Conservation (phyloP, 2,329 filamentous ascomycete species). For the Arthrobotrys iridis region DNA sequence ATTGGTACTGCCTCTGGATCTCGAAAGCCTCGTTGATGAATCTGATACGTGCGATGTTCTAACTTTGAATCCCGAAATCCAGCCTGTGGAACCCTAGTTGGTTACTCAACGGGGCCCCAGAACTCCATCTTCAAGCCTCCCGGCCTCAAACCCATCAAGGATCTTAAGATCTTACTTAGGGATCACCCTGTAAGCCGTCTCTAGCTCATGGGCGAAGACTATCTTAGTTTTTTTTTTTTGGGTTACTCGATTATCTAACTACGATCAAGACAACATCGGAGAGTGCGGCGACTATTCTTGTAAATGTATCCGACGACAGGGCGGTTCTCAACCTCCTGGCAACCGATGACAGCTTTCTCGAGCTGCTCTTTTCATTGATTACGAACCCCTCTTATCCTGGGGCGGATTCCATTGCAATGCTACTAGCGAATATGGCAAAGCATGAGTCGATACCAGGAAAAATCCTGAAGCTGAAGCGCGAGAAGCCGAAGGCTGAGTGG, state of each 20-base stretch:
- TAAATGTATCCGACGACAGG: constrained; percentile 82
- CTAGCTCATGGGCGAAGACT: background rate
- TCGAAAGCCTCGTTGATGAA: background rate
- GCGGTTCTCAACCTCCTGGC: constrained; percentile 78
- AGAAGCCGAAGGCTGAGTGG: constrained; percentile 73
- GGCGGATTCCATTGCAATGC: constrained; percentile 86
- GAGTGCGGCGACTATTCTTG: constrained; percentile 87
- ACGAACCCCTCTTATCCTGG: constrained; percentile 79
- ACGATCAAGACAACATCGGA: constrained; percentile 60
- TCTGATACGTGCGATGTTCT: background rate
- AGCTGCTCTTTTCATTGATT: constrained; percentile 76
- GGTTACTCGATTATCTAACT: no score
- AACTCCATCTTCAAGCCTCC: constrained; percentile 84
- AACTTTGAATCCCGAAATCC: constrained; percentile 55
- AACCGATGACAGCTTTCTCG: constrained; percentile 82
- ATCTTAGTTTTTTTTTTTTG: background rate
- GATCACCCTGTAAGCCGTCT: constrained; percentile 76
- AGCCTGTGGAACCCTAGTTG: constrained; percentile 76
- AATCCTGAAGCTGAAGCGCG: constrained; percentile 39
- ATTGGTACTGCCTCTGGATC: constrained; percentile 69
- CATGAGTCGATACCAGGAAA: constrained; percentile 72
- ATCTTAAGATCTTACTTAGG: constrained; percentile 84
- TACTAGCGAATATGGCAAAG: constrained; percentile 91
- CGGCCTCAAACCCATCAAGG: constrained; percentile 79
- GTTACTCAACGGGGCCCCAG: constrained; percentile 78